Base-by-base conservation (phyloP, 208 protist species). In the Trypanosoma avium region DNA sequence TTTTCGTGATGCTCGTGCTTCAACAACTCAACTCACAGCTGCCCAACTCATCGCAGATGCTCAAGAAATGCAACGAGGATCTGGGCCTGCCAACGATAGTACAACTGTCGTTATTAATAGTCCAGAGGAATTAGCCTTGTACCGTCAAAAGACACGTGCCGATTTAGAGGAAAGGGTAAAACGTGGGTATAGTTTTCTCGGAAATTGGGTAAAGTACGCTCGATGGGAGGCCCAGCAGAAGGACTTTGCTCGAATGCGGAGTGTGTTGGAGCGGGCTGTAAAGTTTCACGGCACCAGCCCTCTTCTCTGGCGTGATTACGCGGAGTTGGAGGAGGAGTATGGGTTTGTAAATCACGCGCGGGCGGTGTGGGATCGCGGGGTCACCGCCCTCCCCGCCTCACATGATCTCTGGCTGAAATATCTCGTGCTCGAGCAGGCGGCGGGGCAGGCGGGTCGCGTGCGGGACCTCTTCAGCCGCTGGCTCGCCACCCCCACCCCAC, bases 261-360 rank as follows among this genome's bases (percentile, higher is more conserved):
- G 80, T 19, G 82, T 99, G 13, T 96, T 97, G 69, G 98, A 99
- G 87, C 79, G 98, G 21, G 95, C 96, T 0, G 72, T 86, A 17
- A 77, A 89, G 24, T 74, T 93, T n/a, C 91, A 99, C 68, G 90
- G 96, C 33, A 76, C 82, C 15, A 93, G 98, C 62, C 36, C 79
- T 12, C 84, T 73, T 13, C 21, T 99, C 9, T 99, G 95, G 95
- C 74, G 99, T 12, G 92, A 97, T 47, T 99, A 99, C 75, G 97
- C 98, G 1, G 98, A 99, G 70, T 97, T 99, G 84, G 98, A 99
- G 81, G 98, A 97, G 92, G 60, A 81, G 49, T 77, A 98, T 75
- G 93, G 94, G 26, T 94, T 97, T 59, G 73, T 99, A n/a, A 98
- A 99, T 68, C 84, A 97, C 42, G 98, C 99, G 5, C 86, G 98